A percentile compares a stretch with the other conserved stretches of the same genome.
Conservation (phyloP, 2,329 filamentous ascomycete species). For the Claviceps humidiphila region DNA sequence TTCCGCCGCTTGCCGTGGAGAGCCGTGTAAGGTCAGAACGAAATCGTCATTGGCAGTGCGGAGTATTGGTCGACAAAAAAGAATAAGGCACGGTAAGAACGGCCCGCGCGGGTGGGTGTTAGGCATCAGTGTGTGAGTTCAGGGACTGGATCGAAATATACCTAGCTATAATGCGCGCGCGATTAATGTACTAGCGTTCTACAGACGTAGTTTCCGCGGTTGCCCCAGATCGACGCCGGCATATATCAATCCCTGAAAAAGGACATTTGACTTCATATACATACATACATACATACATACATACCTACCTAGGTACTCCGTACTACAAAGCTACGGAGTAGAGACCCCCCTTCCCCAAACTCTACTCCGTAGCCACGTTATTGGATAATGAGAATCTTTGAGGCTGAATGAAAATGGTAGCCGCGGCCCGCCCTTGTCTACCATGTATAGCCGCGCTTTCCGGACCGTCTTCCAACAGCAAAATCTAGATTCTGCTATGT, state of each 20-base stretch:
- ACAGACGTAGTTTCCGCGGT: not conserved
- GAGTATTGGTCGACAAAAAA: constrained; percentile 34
- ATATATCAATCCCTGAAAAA: not conserved
- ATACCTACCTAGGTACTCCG: no score
- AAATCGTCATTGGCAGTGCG: constrained; percentile 42
- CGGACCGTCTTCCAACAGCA: no score
- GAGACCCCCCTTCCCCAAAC: no score
- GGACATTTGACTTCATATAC: no score
- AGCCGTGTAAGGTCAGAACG: constrained; percentile 32
- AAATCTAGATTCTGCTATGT: no score
- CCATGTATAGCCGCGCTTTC: no score
- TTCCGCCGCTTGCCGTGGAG: constrained; percentile 25
- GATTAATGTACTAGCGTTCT: not conserved
- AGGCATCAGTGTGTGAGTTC: not conserved
- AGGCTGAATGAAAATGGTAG: no score
- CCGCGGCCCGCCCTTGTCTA: no score
- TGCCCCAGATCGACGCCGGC: not conserved
- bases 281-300: no score
- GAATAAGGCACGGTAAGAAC: constrained; percentile 5
- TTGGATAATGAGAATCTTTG: no score
- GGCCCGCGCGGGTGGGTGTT: not conserved
- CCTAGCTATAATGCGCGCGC: not conserved
- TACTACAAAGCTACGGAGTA: no score
- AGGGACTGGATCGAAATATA: not conserved
- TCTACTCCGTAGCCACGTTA: no score